A percentile compares a stretch with the other conserved stretches of the same genome.
These are phyloP conservation scores for Thamnidium elegans DNA, from an alignment of 192 early-diverging fungal genomes.

Conservation along the genomic window DNA sequence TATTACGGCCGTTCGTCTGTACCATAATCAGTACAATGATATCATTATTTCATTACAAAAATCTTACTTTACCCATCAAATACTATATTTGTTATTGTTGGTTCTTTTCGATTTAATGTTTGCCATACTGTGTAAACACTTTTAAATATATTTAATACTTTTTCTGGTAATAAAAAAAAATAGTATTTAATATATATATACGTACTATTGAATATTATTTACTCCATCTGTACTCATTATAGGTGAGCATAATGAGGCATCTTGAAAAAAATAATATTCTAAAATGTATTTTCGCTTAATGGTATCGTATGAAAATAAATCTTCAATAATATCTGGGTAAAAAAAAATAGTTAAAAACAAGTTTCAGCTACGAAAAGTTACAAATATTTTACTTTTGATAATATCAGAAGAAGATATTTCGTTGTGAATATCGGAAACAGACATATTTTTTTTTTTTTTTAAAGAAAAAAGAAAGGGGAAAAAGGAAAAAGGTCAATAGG, in stretches of 20 bases:
- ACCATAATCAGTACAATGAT: constrained; percentile 1
- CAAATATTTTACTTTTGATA: constrained; percentile 12
- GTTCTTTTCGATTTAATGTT: constrained; percentile 30
- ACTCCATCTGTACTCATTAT: constrained; percentile 47
- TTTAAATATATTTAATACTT: constrained; percentile 1
- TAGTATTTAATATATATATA: background rate
- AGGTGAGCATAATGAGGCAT: constrained; percentile 48
- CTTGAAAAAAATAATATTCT: constrained; percentile 49
- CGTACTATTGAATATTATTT: constrained; percentile 48
- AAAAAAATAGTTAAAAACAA: background rate
- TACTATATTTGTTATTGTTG: constrained; percentile 31
- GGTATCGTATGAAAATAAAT: constrained; percentile 48
- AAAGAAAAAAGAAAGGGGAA: background rate
- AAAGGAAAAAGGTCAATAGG: background rate
- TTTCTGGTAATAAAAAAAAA: background rate
- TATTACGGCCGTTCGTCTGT: constrained; percentile 47
- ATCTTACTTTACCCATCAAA: constrained; percentile 28
- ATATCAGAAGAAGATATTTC: constrained; percentile 5
- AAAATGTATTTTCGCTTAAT: constrained; percentile 48
- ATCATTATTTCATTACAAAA: background rate
- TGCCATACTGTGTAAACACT: constrained; percentile 35
- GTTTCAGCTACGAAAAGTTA: too few species aligned
- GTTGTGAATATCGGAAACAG: constrained; percentile 4
- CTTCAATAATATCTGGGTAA: constrained; percentile 42
- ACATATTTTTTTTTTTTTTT: constrained; percentile 1